Evolutionary conservation across 257 asterid species (phyloP), one percentile per base, ranked within the genome.

Genomic region (Jasminum sambac): DNA sequence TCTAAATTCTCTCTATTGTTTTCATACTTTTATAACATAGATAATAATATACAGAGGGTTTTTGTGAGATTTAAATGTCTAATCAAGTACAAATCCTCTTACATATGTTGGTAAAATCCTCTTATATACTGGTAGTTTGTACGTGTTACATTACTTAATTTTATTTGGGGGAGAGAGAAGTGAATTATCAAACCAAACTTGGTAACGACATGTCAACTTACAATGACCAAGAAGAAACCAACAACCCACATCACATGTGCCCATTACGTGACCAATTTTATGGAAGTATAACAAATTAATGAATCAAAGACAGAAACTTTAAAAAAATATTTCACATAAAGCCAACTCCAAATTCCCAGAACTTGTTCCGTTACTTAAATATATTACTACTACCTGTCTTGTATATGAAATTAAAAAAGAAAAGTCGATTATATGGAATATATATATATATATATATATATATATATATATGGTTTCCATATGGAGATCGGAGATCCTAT

Each of bases 171-270:
- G 21, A 19, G 55, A 19, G 5, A 17, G n/a, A 11, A 0, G 4
- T 16, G 12, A 13, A 43, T 43, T 6, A 1, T 3, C 2, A 17
- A 4, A n/a, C 59, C 25, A n/a, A 50, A 50, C 25, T 50, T n/a
- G 59, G 59, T 17, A 50, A 17, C 7, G 58, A 48, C 58, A 1
- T 16, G 11, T 48, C 1, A n/a, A 48, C 24, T 48, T 6, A n/a
- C 24, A n/a, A 48, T 16, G 21, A 44, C 55, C n/a, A 68, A n/a
- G n/a, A 37, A 52, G 78, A 59, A 55, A 73, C 64, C 73, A 77
- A 78, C 88, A 81, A 10, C 37, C 67, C 84, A 81, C 62, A 78
- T 84, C 36, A 1, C 86, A 84, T 74, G 84, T 78, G 81, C 74
- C 74, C 67, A 57, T 68, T 43, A 23, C 30, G 19, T 50, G 8